Conservation (phyloP, 75 land plant species). For the Isoetes taiwanensis region DNA sequence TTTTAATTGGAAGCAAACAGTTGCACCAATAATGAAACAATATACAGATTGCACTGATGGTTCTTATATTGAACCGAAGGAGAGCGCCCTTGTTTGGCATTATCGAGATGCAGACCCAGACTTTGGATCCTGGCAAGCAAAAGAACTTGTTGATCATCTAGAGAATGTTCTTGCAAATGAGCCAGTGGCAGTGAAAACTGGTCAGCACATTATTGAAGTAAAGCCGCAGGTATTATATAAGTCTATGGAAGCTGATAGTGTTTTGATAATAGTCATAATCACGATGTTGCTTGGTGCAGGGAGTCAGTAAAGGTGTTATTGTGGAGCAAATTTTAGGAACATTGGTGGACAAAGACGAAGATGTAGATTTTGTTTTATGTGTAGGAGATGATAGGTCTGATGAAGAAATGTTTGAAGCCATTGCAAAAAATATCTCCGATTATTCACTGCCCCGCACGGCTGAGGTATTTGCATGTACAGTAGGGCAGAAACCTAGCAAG, state of each 20-base stretch:
- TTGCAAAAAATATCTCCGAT: constrained; percentile 15
- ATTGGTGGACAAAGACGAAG: constrained; percentile 1
- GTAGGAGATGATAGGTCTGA: constrained; percentile 19
- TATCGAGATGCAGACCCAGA: constrained; percentile 68
- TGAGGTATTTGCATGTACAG: constrained; percentile 51
- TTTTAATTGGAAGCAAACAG: constrained; percentile 50
- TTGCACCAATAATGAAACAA: constrained; percentile 44
- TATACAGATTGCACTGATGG: constrained; percentile 82
- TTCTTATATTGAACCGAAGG: constrained; percentile 53
- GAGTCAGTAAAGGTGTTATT: constrained; percentile 13
- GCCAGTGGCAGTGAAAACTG: constrained; percentile 44
- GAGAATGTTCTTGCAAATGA: constrained; percentile 70
- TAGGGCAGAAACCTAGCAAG: constrained; percentile 51
- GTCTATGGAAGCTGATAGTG: too few relatives aligned
- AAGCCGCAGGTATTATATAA: constrained; percentile 47
- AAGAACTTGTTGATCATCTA: constrained; percentile 60
- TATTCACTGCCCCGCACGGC: constrained; percentile 33
- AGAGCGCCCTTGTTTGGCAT: constrained; percentile 68
- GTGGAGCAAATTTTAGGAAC: constrained; percentile 11
- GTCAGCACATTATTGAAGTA: constrained; percentile 51
- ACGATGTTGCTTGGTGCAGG: constrained; percentile 3
- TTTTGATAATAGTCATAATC: too few relatives aligned
- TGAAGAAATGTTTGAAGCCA: constrained; percentile 19
- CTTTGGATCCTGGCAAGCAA: constrained; percentile 75
- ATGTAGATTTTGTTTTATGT: constrained; percentile 11